Percentiles rank a stretch among this genome's conserved stretches.
Conservation (phyloP, 306 rosid genomes). For the Castanea mollissima region DNA sequence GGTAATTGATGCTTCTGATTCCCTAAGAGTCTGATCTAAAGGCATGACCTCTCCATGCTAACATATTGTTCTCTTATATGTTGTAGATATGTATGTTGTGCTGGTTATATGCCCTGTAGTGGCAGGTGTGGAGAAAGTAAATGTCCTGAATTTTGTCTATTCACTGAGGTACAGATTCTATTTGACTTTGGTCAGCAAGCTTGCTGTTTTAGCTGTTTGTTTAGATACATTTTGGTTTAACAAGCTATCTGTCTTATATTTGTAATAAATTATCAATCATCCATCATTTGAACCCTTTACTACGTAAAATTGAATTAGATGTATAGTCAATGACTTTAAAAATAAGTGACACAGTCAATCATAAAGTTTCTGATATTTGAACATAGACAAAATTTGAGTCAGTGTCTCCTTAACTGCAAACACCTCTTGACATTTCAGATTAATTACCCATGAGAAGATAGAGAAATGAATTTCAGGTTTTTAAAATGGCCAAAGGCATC, state of each 20-base stretch:
- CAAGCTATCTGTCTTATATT: background rate
- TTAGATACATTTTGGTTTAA: background rate
- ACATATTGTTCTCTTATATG: constrained; percentile 17
- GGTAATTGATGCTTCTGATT: constrained; percentile 43
- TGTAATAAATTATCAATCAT: background rate
- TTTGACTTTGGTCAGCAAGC: background rate
- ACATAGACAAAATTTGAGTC: background rate
- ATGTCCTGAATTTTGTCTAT: constrained; percentile 82
- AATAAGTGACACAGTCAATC: background rate
- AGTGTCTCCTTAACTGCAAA: background rate
- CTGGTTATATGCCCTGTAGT: constrained; percentile 96
- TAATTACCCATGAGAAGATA: background rate
- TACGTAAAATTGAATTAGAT: background rate
- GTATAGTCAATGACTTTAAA: background rate
- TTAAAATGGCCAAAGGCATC: background rate
- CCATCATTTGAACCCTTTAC: background rate
- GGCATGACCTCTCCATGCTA: background rate
- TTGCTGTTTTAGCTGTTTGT: background rate
- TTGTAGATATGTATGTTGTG: constrained; percentile 81
- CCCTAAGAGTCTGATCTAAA: background rate
- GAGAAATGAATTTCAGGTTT: background rate
- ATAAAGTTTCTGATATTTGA: background rate
- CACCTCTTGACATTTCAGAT: background rate
- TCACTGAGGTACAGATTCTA: constrained; percentile 65
- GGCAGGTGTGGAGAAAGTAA: constrained; percentile 89